phyloP scores from a whole-genome alignment of 2,329 filamentous ascomycete species.

The Hymenoscyphus scutula region DNA sequence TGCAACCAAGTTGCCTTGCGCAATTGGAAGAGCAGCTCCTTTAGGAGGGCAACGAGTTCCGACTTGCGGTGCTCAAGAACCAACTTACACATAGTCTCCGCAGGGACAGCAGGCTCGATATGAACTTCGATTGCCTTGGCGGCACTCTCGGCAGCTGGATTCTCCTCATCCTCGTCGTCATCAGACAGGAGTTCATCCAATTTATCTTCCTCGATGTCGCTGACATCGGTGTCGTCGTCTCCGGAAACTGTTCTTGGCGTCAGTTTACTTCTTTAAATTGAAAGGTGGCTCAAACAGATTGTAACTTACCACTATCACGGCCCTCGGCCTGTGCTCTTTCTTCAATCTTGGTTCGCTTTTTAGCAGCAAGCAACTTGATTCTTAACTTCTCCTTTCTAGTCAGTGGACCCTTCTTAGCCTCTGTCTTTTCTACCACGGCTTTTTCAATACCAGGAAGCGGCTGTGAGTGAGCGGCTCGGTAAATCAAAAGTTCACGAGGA shows the following conservation, averaged over 20 bases:
- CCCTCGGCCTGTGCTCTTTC: too few species aligned
- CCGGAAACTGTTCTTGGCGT: background rate
- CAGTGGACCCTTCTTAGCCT: too few species aligned
- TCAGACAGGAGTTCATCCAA: too few species aligned
- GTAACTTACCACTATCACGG: too few species aligned
- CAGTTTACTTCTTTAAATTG: too few species aligned
- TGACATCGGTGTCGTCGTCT: background rate
- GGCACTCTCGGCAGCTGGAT: background rate
- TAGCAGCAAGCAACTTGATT: too few species aligned
- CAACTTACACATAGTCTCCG: background rate
- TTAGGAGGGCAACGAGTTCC: background rate
- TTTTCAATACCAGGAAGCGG: background rate
- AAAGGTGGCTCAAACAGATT: too few species aligned
- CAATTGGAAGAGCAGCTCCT: background rate
- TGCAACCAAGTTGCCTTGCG: background rate
- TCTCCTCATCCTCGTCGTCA: background rate
- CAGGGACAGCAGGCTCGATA: background rate
- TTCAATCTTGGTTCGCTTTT: too few species aligned
- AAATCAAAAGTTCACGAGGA: background rate
- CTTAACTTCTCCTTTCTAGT: too few species aligned
- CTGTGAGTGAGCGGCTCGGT: background rate
- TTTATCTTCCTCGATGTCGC: background rate
- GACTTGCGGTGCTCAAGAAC: background rate
- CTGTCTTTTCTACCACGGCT: too few species aligned
- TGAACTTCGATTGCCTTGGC: background rate